phyloP scores from a whole-genome alignment of 2,329 filamentous ascomycete genomes.

The Sarocladium brachiariae region DNA sequence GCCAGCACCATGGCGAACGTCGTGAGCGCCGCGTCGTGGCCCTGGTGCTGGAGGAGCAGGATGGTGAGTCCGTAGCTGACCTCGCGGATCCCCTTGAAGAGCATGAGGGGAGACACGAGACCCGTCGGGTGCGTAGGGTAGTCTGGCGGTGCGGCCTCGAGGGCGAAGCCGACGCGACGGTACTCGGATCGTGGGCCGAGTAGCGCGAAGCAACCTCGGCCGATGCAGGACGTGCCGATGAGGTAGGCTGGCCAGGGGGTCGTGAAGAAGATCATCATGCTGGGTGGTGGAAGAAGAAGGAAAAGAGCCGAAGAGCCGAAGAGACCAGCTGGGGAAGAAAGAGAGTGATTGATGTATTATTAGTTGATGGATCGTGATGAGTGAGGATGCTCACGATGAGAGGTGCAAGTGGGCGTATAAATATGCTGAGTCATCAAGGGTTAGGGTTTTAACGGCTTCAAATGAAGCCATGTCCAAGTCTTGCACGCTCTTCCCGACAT shows the following conservation, averaged over 20 bases:
- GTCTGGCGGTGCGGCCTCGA: neutral
- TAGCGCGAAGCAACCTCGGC: constrained; percentile 2
- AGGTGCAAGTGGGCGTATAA: too few relatives aligned
- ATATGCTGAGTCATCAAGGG: too few relatives aligned
- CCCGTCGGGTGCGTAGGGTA: neutral
- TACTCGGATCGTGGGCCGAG: neutral
- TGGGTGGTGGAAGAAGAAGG: neutral
- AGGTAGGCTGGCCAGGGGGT: constrained; percentile 2
- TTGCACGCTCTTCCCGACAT: too few relatives aligned
- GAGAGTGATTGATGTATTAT: too few relatives aligned
- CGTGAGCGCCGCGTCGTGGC: constrained; percentile 22
- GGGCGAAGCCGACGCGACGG: neutral
- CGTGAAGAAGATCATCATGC: neutral
- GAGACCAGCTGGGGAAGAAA: too few relatives aligned
- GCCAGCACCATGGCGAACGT: constrained; percentile 22
- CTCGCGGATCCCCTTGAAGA: constrained; percentile 28
- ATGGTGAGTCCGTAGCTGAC: constrained; percentile 24
- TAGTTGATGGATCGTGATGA: too few relatives aligned
- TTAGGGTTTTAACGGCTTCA: too few relatives aligned
- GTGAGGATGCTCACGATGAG: too few relatives aligned
- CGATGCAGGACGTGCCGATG: constrained; percentile 6
- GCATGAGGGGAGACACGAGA: constrained; percentile 25
- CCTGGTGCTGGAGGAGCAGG: constrained; percentile 22
- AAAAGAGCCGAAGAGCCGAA: too few relatives aligned
- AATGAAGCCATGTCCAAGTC: too few relatives aligned